phyloP scores from a whole-genome alignment of 805 yeast species.

The Candida mattraensis region DNA sequence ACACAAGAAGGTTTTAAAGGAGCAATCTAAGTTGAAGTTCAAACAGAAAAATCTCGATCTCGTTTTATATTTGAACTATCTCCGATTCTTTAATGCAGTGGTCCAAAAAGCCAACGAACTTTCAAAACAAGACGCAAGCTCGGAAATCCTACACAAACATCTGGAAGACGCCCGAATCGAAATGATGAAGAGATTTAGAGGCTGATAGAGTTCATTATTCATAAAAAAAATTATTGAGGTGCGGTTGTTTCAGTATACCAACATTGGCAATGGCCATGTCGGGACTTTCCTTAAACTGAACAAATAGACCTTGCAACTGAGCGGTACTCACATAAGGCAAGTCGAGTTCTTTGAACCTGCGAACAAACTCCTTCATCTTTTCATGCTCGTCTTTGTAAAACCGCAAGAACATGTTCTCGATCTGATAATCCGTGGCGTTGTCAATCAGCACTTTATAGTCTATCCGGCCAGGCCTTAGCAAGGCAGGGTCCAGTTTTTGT shows the following conservation, averaged over 20 bases:
- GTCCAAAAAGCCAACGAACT: slow-evolving; percentile 39
- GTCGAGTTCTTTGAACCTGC: slow-evolving; percentile 45
- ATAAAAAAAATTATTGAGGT: slow-evolving; percentile 33
- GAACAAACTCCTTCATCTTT: slow-evolving; percentile 52
- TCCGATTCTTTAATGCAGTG: slow-evolving; percentile 44
- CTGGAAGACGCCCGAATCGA: slow-evolving; percentile 33
- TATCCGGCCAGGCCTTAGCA: slow-evolving; percentile 91
- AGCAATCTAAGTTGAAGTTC: slow-evolving; percentile 7
- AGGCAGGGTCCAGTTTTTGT: slow-evolving; percentile 88
- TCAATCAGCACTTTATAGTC: slow-evolving; percentile 81
- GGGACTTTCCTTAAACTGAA: slow-evolving; percentile 84
- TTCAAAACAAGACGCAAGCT: slow-evolving; percentile 41
- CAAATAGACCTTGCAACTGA: slow-evolving; percentile 92
- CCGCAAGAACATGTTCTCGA: slow-evolving; percentile 78
- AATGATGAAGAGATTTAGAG: slow-evolving; percentile 25
- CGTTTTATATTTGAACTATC: slow-evolving; percentile 46
- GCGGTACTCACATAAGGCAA: slow-evolving; percentile 78
- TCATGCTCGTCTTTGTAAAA: slow-evolving; percentile 69
- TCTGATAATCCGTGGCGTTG: slow-evolving; percentile 84
- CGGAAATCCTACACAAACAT: slow-evolving; percentile 44
- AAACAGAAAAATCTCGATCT: slow-evolving; percentile 28
- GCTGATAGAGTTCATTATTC: slow-evolving; percentile 22
- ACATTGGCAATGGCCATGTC: slow-evolving; percentile 70
- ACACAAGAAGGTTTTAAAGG: slow-evolving; percentile 14
- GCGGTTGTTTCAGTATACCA: slow-evolving; percentile 40